Percentiles rank a stretch among this genome's conserved stretches.
phyloP scores from a whole-genome alignment of 768 basidiomycete species.

The Lactarius indigo region DNA sequence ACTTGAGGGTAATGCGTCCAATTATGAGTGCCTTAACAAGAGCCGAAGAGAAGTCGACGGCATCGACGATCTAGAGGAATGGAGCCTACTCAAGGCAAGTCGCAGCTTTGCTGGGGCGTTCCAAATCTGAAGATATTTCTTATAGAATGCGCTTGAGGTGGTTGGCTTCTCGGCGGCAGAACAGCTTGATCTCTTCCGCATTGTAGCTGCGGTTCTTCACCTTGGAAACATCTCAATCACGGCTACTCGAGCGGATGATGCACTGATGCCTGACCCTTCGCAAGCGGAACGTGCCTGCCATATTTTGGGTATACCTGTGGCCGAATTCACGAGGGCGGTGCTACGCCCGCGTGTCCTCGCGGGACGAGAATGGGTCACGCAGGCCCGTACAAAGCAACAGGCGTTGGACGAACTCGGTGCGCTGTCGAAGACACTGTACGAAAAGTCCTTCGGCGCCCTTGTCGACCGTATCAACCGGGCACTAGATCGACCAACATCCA shows the following conservation, averaged over 20 bases:
- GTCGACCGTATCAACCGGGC: slow-evolving; percentile 96
- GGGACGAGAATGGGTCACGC: slow-evolving; percentile 95
- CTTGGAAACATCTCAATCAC: slow-evolving; percentile 90
- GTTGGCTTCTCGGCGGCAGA: slow-evolving; percentile 85
- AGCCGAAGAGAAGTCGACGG: slow-evolving; percentile 92
- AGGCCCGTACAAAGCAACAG: slow-evolving; percentile 87
- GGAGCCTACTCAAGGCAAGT: slow-evolving; percentile 69
- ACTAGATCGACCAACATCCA: slow-evolving; percentile 86
- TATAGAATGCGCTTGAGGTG: slow-evolving; percentile 74
- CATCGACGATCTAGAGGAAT: slow-evolving; percentile 88
- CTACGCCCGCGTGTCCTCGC: slow-evolving; percentile 88
- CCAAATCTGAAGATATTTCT: slow-evolving; percentile 7
- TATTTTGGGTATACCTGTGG: slow-evolving; percentile 80
- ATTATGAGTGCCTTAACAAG: slow-evolving; percentile 90
- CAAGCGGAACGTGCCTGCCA: slow-evolving; percentile 91
- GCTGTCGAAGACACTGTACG: slow-evolving; percentile 93
- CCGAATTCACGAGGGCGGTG: slow-evolving; percentile 86
- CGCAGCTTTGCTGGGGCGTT: background rate
- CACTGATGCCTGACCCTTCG: slow-evolving; percentile 70
- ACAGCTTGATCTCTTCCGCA: slow-evolving; percentile 90
- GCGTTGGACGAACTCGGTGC: slow-evolving; percentile 89
- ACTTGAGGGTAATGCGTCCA: slow-evolving; percentile 66
- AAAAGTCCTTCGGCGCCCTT: slow-evolving; percentile 91
- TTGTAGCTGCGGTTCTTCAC: slow-evolving; percentile 90
- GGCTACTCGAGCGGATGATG: slow-evolving; percentile 75